Base-by-base conservation (phyloP, 805 yeast genomes). In the Kazachstania viticola region DNA sequence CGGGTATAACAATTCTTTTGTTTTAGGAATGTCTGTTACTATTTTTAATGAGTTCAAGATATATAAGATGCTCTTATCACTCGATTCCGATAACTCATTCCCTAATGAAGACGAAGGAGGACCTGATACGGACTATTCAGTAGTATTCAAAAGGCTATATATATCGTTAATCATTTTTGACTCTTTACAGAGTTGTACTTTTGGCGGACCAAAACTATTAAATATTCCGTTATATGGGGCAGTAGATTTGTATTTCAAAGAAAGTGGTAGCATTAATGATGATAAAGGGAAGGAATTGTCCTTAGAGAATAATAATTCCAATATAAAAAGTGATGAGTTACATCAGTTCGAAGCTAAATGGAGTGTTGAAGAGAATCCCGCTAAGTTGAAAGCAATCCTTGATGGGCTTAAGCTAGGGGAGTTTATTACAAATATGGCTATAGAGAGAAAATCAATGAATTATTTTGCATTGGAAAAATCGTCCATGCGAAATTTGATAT, bases 1-100 rank as follows among this genome's bases (percentile, higher is more conserved):
- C 16, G 85, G 87, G 0, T 71, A 69, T 32, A 62, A 66, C 22
- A 73, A 70, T 44, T 70, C 80, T 5, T 55, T 73, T 25, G 75
- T 77, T 1, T 59, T 79, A 18, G 64, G 73, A 3, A 58, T 67
- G 35, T 60, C 78, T 1, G 61, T 67, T 11, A 56, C 75, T 1
- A 61, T 74, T 11, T 69, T 75, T 45, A 71, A 71, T 47, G 83
- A 75, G 42, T 67, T 73, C 51, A 66, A 66, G 39, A 52, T 77
- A 7, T 61, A 47, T 46, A 67, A 61, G 29, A 58, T 63, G 22
- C 25, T 47, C 12, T 48, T 54, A 26, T 45, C 47, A 37, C 23
- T 17, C 17, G 17, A 27, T 21, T 35, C 25, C 13, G 37, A 40
- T 27, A 28, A 30, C 12, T 33, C 36, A 12, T 40, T 19, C 45